These are phyloP conservation scores for Alloascoidea hylecoeti DNA, from an alignment of 805 yeast species.

Conservation along the genomic window DNA sequence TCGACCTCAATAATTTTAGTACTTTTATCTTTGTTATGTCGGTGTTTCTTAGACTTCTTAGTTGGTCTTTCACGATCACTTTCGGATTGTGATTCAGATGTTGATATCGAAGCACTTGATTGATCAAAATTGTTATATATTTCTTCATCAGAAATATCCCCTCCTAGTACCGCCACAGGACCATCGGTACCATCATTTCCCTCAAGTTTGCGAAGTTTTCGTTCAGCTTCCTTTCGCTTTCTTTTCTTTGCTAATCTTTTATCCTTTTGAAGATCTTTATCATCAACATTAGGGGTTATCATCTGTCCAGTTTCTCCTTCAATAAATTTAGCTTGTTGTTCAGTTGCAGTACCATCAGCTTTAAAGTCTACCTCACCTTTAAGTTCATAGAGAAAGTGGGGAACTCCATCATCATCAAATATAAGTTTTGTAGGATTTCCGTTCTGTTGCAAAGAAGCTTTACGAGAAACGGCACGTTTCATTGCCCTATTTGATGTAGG, in stretches of 20 bases:
- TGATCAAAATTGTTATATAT: no score
- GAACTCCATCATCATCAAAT: slow-evolving; percentile 89
- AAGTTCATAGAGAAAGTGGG: slow-evolving; percentile 85
- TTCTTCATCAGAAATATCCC: slow-evolving; percentile 11
- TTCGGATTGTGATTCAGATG: no score
- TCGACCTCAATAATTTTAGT: no score
- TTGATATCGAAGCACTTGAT: no score
- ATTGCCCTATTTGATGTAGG: slow-evolving; percentile 75
- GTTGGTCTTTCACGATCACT: no score
- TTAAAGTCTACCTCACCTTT: slow-evolving; percentile 82
- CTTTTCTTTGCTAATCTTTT: slow-evolving; percentile 84
- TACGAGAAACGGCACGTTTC: slow-evolving; percentile 80
- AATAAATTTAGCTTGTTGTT: slow-evolving; percentile 57
- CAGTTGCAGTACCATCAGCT: slow-evolving; percentile 49
- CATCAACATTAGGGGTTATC: slow-evolving; percentile 61
- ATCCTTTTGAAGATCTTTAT: slow-evolving; percentile 61
- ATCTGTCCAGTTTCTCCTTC: slow-evolving; percentile 51
- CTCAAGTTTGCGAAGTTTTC: slow-evolving; percentile 20
- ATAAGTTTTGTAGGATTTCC: slow-evolving; percentile 66
- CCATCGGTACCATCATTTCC: slow-evolving; percentile 20
- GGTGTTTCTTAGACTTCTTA: no score
- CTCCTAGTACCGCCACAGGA: slow-evolving; percentile 14
- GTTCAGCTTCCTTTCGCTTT: slow-evolving; percentile 69
- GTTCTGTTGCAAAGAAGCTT: slow-evolving; percentile 42
- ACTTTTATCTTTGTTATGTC: no score